Percentiles rank a stretch among this genome's conserved stretches.
phyloP scores from a whole-genome alignment of 371 early-diverging fungal species.

The Blakeslea trispora region DNA sequence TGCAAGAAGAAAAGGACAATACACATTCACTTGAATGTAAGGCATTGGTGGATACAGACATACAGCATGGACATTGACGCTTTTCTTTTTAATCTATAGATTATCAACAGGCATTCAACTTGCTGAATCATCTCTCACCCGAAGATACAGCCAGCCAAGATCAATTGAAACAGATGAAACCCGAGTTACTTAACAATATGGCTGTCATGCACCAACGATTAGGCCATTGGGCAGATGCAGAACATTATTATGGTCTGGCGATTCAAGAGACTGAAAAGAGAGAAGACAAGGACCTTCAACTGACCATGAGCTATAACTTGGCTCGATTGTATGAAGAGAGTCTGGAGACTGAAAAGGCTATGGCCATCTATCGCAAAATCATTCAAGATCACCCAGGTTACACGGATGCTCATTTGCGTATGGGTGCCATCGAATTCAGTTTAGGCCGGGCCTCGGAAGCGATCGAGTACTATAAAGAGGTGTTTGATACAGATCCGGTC shows the following conservation, averaged over 20 bases:
- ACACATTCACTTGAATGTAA: slow-evolving; percentile 54
- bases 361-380: slow-evolving; percentile 64
- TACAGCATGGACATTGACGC: not conserved
- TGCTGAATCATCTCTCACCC: slow-evolving; percentile 22
- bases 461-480: slow-evolving; percentile 63
- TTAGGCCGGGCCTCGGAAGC: slow-evolving; percentile 59
- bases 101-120: slow-evolving; percentile 35
- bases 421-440: slow-evolving; percentile 68
- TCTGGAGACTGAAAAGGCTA: slow-evolving; percentile 64
- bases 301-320: slow-evolving; percentile 80
- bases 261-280: slow-evolving; percentile 37
- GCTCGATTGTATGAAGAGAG: slow-evolving; percentile 78
- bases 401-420: slow-evolving; percentile 72
- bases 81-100: slow-evolving; percentile 17
- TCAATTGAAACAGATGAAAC: slow-evolving; percentile 44
- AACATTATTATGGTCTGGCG: slow-evolving; percentile 39
- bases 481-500: slow-evolving; percentile 65
- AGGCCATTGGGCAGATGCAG: slow-evolving; percentile 40
- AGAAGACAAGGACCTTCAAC: slow-evolving; percentile 26
- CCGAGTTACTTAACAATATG: slow-evolving; percentile 82
- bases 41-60: too few species aligned
- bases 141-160: slow-evolving; percentile 24
- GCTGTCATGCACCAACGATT: slow-evolving; percentile 71
- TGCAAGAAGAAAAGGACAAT: slow-evolving; percentile 61
- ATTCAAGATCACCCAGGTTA: slow-evolving; percentile 72